A percentile compares a stretch with the other conserved stretches of the same genome.
These are phyloP conservation scores for Erysimum cheiri DNA, from an alignment of 441 rosid species.

Conservation along the genomic window DNA sequence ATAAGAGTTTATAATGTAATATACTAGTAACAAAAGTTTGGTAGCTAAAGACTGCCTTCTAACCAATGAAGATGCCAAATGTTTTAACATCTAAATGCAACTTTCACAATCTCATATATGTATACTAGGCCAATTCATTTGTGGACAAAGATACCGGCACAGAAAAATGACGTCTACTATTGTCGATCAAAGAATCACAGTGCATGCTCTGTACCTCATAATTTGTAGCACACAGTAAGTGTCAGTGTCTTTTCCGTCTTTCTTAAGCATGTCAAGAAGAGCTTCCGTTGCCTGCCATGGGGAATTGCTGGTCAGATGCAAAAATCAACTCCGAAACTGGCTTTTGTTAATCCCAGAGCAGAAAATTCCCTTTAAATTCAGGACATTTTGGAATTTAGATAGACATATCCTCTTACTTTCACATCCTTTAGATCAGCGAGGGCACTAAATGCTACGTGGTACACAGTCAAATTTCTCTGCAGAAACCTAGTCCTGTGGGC, in stretches of 20 bases:
- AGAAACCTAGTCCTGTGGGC: constrained; percentile 68
- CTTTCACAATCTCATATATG: not conserved
- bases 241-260: constrained; percentile 71
- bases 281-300: constrained; percentile 68
- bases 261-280: constrained; percentile 77
- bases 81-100: constrained; percentile 20
- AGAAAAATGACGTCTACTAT: constrained; percentile 14
- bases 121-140: constrained; percentile 7
- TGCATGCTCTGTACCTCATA: constrained; percentile 62
- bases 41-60: constrained; percentile 1
- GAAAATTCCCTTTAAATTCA: not conserved
- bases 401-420: constrained; percentile 55
- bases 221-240: constrained; percentile 62
- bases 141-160: constrained; percentile 9
- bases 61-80: constrained; percentile 26
- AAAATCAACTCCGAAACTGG: constrained; percentile 19
- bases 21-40: constrained; percentile 20
- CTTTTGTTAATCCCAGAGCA: not conserved
- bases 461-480: constrained; percentile 65
- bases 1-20: not conserved
- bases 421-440: constrained; percentile 79
- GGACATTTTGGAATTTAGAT: constrained; percentile 17
- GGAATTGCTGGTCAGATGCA: constrained; percentile 28
- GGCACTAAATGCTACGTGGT: constrained; percentile 84
- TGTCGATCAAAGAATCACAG: constrained; percentile 11